Conservation (phyloP, 2,329 filamentous ascomycete genomes). For the Talaromyces pinophilus region DNA sequence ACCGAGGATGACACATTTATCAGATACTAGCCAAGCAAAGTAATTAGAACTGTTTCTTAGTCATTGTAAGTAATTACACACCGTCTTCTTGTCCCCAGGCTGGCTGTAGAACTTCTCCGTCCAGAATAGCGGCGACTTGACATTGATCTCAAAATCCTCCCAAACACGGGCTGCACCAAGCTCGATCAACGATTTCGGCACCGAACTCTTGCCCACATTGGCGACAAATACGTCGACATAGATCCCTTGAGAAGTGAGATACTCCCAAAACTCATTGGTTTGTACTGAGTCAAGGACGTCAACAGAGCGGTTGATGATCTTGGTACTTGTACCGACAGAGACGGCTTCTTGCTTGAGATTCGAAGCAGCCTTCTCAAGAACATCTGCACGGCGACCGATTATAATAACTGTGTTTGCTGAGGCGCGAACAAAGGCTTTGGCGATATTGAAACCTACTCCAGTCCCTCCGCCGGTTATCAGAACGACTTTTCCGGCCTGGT, state of each 20-base stretch:
- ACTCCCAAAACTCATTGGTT: background rate
- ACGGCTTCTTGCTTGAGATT: constrained; percentile 12
- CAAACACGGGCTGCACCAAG: constrained; percentile 8
- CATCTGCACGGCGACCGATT: constrained; percentile 45
- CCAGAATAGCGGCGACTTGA: background rate
- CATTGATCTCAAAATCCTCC: constrained; percentile 5
- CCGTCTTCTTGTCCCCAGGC: constrained; percentile 1
- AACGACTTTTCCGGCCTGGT: constrained; percentile 43
- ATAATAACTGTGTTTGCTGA: constrained; percentile 49
- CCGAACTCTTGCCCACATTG: constrained; percentile 35
- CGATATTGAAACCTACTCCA: constrained; percentile 50
- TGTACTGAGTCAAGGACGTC: constrained; percentile 3
- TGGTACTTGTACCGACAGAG: background rate
- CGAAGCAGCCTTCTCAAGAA: constrained; percentile 35
- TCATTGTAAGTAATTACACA: background rate
- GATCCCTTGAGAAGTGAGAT: background rate
- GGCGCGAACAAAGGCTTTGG: constrained; percentile 46
- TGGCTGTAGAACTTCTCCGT: constrained; percentile 11
- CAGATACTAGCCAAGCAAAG: constrained; percentile 1
- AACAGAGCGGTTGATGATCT: constrained; percentile 5
- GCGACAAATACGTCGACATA: constrained; percentile 46
- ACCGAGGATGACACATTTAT: constrained; percentile 11
- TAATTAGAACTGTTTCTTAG: background rate
- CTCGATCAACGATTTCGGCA: constrained; percentile 16
- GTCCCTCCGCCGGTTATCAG: constrained; percentile 50